Percentiles rank a stretch among this genome's conserved stretches.
Conservation (phyloP, 73 alveolate species). For the Blepharisma japonicum region DNA sequence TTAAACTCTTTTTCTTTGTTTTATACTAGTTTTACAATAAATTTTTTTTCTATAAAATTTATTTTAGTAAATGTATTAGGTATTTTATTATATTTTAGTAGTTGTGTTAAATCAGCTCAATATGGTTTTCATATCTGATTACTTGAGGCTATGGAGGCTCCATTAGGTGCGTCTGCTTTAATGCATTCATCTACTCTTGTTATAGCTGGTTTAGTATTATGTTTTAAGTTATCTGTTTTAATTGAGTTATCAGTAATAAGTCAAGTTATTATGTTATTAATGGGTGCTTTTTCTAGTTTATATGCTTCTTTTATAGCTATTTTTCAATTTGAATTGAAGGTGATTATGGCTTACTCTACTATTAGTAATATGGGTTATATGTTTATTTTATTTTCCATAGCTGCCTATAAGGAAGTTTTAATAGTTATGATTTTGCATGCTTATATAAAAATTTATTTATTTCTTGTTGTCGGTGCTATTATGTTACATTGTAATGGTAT, state of each 20-base stretch:
- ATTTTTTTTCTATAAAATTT: too few species aligned
- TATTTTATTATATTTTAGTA: not conserved
- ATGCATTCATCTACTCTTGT: constrained; percentile 25
- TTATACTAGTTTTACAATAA: too few species aligned
- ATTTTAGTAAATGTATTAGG: not conserved
- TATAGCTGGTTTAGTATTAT: not conserved
- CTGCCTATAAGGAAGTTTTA: not conserved
- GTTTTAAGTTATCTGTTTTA: not conserved
- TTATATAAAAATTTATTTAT: constrained; percentile 6
- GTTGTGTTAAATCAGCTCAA: constrained; percentile 13
- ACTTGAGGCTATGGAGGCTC: constrained; percentile 28
- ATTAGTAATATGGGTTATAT: constrained; percentile 21
- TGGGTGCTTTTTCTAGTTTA: not conserved
- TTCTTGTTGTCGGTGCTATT: not conserved
- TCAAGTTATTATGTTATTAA: not conserved
- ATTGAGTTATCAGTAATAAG: not conserved
- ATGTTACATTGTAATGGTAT: not conserved
- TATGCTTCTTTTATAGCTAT: not conserved
- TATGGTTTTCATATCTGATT: constrained; percentile 30
- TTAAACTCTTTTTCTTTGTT: not conserved
- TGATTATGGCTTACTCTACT: constrained; percentile 16
- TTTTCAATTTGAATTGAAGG: constrained; percentile 18
- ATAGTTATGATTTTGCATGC: constrained; percentile 8
- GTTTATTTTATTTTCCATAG: not conserved
- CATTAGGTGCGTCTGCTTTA: constrained; percentile 28